These are phyloP conservation scores for Niveomyces coronatus DNA, from an alignment of 2,329 filamentous ascomycete genomes.

Conservation along the genomic window DNA sequence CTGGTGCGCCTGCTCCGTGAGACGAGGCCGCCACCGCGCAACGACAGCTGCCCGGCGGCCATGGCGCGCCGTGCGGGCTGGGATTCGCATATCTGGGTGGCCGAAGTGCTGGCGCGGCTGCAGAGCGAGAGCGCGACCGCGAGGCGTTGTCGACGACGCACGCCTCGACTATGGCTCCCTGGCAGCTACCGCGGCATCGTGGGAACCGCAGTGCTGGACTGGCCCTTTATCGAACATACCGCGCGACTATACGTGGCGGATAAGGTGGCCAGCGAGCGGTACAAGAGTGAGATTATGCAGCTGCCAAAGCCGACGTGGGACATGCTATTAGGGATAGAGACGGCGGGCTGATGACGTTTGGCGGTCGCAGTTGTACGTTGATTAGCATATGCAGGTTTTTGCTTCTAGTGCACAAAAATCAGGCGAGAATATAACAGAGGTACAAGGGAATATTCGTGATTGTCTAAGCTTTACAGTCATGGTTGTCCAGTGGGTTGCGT, in stretches of 20 bases:
- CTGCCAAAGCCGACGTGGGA: constrained; percentile 9
- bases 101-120: constrained; percentile 3
- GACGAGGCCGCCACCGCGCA: not conserved
- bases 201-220: constrained; percentile 7
- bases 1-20: not conserved
- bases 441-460: no score
- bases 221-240: not conserved
- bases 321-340: constrained; percentile 5
- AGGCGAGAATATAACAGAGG: no score
- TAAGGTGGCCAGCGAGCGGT: constrained; percentile 8
- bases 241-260: constrained; percentile 1
- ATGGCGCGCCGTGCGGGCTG: not conserved
- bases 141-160: no score
- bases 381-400: no score
- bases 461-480: no score
- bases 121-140: not conserved
- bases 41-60: not conserved
- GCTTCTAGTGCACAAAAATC: not conserved
- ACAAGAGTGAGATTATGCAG: constrained; percentile 1
- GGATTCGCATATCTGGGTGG: constrained; percentile 6
- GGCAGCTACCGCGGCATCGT: constrained; percentile 4
- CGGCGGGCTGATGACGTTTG: not conserved
- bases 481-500: no score
- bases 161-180: no score
- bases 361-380: no score